These are phyloP conservation scores for Nemania serpens DNA, from an alignment of 2,329 filamentous ascomycete species.

Conservation along the genomic window DNA sequence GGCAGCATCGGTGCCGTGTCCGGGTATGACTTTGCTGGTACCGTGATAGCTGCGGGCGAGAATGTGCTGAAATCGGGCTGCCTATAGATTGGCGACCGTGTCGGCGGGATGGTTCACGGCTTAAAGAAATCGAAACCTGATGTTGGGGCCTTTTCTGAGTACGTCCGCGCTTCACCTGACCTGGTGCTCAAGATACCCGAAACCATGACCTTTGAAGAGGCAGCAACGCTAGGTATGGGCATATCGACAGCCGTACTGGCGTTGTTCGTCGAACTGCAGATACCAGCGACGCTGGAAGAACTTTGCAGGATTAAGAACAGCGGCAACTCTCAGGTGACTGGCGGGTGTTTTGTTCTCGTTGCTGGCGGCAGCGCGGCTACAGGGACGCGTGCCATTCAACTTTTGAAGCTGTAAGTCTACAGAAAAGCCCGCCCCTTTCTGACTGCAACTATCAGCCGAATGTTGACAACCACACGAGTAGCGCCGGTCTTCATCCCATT, in stretches of 20 bases:
- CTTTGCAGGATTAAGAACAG: neutral
- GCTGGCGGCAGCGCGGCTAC: conserved; percentile 51
- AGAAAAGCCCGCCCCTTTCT: too few species aligned
- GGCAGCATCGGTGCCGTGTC: conserved; percentile 26
- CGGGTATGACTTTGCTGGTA: conserved; percentile 31
- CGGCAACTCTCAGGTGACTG: conserved; percentile 5
- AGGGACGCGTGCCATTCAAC: conserved; percentile 50
- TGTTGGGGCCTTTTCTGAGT: conserved; percentile 43
- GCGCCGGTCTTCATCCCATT: conserved; percentile 47
- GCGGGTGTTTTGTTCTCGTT: conserved; percentile 45
- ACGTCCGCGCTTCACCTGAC: conserved; percentile 35
- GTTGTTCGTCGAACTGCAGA: conserved; percentile 38
- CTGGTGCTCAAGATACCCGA: conserved; percentile 41
- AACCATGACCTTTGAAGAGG: conserved; percentile 39
- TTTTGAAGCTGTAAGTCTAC: conserved; percentile 39
- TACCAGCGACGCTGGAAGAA: conserved; percentile 34
- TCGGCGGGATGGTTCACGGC: conserved; percentile 20
- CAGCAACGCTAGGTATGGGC: conserved; percentile 38
- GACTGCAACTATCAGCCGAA: too few species aligned
- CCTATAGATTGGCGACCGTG: conserved; percentile 19
- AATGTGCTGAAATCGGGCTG: conserved; percentile 28
- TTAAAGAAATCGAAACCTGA: conserved; percentile 14
- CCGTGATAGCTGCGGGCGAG: conserved; percentile 24
- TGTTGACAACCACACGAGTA: too few species aligned
- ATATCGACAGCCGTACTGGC: conserved; percentile 38